Percentiles rank a stretch among this genome's conserved stretches.
Conservation (phyloP, 2,329 filamentous ascomycete genomes). For the Grosmannia clavigera region DNA sequence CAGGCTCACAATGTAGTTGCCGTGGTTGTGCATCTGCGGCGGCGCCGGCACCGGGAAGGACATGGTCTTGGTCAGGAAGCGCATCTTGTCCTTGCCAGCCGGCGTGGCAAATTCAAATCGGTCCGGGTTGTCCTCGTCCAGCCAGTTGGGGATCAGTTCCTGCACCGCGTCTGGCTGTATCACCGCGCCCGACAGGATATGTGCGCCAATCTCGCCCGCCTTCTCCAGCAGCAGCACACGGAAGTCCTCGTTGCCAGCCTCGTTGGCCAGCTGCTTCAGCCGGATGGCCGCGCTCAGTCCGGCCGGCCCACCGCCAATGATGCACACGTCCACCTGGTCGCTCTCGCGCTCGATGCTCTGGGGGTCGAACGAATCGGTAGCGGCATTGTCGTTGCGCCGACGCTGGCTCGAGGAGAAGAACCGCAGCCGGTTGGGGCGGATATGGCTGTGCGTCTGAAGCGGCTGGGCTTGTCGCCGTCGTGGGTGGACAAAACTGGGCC, state of each 20-base stretch:
- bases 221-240: slow-evolving; percentile 88
- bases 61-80: slow-evolving; percentile 74
- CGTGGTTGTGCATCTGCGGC: slow-evolving; percentile 96
- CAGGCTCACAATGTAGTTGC: slow-evolving; percentile 93
- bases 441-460: neutral
- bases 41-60: slow-evolving; percentile 75
- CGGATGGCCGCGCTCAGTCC: slow-evolving; percentile 88
- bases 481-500: neutral
- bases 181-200: slow-evolving; percentile 92
- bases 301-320: slow-evolving; percentile 90
- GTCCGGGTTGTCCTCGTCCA: slow-evolving; percentile 73
- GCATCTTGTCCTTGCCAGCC: slow-evolving; percentile 76
- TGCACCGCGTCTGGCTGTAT: slow-evolving; percentile 80
- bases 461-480: neutral
- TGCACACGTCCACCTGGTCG: slow-evolving; percentile 92
- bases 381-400: slow-evolving; percentile 16
- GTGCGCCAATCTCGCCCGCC: slow-evolving; percentile 84
- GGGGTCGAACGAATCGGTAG: slow-evolving; percentile 52
- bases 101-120: slow-evolving; percentile 82
- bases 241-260: slow-evolving; percentile 91
- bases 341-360: slow-evolving; percentile 67
- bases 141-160: slow-evolving; percentile 89
- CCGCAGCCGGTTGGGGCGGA: slow-evolving; percentile 2
- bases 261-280: slow-evolving; percentile 88
- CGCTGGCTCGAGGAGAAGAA: slow-evolving; percentile 16